Base-by-base conservation (phyloP, 805 yeast species). In the Ogataea nitratoaversa region DNA sequence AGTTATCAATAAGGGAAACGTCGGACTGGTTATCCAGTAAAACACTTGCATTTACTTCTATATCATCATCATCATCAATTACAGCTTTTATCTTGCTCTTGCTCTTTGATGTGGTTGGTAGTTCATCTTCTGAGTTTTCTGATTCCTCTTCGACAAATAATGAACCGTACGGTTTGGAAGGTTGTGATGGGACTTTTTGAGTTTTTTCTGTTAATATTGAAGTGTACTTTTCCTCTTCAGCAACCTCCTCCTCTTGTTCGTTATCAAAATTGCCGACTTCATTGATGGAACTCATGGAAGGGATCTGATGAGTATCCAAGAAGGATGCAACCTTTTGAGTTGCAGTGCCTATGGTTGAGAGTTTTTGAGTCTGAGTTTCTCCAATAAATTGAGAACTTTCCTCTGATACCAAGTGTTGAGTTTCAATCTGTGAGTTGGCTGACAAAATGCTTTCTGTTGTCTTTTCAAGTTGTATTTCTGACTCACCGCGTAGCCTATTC, bases 401-500 rank as follows among this genome's bases (percentile, higher is more conserved):
- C 22, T 11, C 32, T 7, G n/a, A 27, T 14, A 12, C 19, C 13
- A 9, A 31, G 30, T 14, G 32, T 22, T 20, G 38, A 12, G 48
- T 50, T 53, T 49, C 48, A 27, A 12, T 27, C 6, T 13, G 25
- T 22, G 14, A 22, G 38, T 47, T 11, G 41, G 28, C 30, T 25
- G 6, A 17, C 31, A 12, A 13, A 14, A 34, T 17, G 20, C 17
- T 14, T 9, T 35, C 27, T 18, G 4, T 16, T 20, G 22, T 19
- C n/a, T 28, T 30, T 22, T 32, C 24, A n/a, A 3, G 18, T 27
- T 6, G 17, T n/a, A 8, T 11, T 19, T 33, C 19, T 24, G 20
- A 13, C 8, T 44, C 37, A 12, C 48, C 51, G 9, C 45, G 33
- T 25, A 50, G 24, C 32, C 55, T 38, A 19, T 34, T 47, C 46